These are phyloP conservation scores for Anacardium occidentale DNA, from an alignment of 345 rosid genomes.

Conservation along the genomic window DNA sequence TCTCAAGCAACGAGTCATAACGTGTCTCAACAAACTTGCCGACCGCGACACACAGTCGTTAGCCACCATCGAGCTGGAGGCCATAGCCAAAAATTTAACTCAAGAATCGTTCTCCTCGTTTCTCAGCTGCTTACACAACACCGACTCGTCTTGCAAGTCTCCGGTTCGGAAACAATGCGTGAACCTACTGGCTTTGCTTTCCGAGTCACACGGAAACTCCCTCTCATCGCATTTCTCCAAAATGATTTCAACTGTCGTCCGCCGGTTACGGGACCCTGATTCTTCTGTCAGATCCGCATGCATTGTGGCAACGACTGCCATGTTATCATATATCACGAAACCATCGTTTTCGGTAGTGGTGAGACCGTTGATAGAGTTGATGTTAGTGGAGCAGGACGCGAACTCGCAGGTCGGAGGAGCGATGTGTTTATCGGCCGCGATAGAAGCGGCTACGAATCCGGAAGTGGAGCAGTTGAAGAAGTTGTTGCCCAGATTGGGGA, in stretches of 20 bases:
- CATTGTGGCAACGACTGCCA: slow-evolving; percentile 61
- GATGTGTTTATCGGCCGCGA: slow-evolving; percentile 71
- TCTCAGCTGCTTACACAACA: slow-evolving; percentile 67
- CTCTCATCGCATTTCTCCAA: slow-evolving; percentile 74
- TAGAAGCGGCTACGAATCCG: slow-evolving; percentile 63
- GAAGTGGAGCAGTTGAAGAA: slow-evolving; percentile 60
- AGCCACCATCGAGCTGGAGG: slow-evolving; percentile 85
- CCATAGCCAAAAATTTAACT: slow-evolving; percentile 59
- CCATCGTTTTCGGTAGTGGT: slow-evolving; percentile 54
- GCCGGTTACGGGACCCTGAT: slow-evolving; percentile 83
- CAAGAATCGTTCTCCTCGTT: slow-evolving; percentile 64
- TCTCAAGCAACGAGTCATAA: slow-evolving; percentile 71
- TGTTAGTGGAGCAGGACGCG: slow-evolving; percentile 62
- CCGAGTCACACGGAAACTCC: slow-evolving; percentile 69
- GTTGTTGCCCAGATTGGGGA: slow-evolving; percentile 68
- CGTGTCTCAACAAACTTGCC: slow-evolving; percentile 86
- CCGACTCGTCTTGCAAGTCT: slow-evolving; percentile 69
- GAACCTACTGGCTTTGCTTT: slow-evolving; percentile 60
- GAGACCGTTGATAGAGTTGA: slow-evolving; percentile 62
- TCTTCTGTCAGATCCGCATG: slow-evolving; percentile 87
- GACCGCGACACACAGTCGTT: slow-evolving; percentile 85
- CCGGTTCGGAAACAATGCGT: slow-evolving; percentile 88
- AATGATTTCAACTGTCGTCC: slow-evolving; percentile 70
- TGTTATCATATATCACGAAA: slow-evolving; percentile 56
- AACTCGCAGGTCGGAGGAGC: slow-evolving; percentile 85